These are phyloP conservation scores for Suillus americanus DNA, from an alignment of 768 basidiomycete species.

Conservation along the genomic window DNA sequence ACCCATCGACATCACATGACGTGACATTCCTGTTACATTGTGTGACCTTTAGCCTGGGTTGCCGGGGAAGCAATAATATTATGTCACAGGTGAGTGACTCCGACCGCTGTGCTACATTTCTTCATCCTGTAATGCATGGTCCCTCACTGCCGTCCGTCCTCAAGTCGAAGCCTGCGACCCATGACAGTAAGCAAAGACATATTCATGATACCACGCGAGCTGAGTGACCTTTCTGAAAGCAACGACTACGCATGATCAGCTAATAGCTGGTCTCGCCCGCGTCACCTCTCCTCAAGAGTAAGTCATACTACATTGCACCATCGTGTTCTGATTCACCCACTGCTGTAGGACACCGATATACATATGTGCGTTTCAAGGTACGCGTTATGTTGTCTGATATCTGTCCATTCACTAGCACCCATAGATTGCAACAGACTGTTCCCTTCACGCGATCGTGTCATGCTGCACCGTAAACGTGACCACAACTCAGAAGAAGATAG, in stretches of 20 bases:
- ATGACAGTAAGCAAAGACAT: slow-evolving; percentile 25
- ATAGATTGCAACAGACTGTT: slow-evolving; percentile 71
- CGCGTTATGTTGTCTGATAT: neutral
- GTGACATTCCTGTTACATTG: no score
- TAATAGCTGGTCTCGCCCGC: slow-evolving; percentile 52
- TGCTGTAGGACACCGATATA: slow-evolving; percentile 69
- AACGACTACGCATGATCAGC: slow-evolving; percentile 53
- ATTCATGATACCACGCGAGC: neutral
- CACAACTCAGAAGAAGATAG: slow-evolving; percentile 57
- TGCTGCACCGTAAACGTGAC: slow-evolving; percentile 72
- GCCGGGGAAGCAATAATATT: no score
- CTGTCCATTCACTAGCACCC: slow-evolving; percentile 4
- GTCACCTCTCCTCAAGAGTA: slow-evolving; percentile 69
- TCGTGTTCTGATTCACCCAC: neutral
- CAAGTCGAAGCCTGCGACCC: slow-evolving; percentile 31
- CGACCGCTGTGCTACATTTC: neutral
- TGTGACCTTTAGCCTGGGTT: no score
- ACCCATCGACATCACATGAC: no score
- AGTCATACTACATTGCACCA: slow-evolving; percentile 22
- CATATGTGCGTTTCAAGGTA: slow-evolving; percentile 69
- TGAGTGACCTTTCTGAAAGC: slow-evolving; percentile 32
- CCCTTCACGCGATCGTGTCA: slow-evolving; percentile 65
- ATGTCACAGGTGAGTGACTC: no score
- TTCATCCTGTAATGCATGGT: slow-evolving; percentile 16
- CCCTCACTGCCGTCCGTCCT: slow-evolving; percentile 34